These are phyloP conservation scores for Iris macrosiphon DNA, from an alignment of 106 monocot genomes.

Conservation along the genomic window DNA sequence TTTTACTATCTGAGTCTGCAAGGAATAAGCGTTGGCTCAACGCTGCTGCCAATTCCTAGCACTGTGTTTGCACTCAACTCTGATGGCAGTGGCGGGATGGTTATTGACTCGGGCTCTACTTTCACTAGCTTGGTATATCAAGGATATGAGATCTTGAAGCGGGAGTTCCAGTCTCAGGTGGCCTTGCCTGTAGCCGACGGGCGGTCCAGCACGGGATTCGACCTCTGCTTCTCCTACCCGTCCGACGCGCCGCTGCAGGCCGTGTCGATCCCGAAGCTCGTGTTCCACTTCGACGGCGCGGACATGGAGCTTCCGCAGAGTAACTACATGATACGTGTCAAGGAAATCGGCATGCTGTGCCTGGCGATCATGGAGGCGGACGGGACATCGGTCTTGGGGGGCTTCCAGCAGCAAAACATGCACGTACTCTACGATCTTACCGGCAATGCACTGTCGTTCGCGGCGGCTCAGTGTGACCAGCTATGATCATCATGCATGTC, in stretches of 20 bases:
- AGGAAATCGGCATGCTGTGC: slow-evolving; percentile 28
- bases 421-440: slow-evolving; percentile 55
- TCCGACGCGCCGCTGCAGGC: no score
- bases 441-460: slow-evolving; percentile 35
- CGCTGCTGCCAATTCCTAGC: slow-evolving; percentile 5
- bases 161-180: no score
- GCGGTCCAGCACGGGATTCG: no score
- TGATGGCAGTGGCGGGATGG: no score
- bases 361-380: slow-evolving; percentile 27
- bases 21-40: slow-evolving; percentile 32
- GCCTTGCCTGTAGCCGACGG: no score
- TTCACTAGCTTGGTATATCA: no score
- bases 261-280: slow-evolving; percentile 43
- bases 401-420: slow-evolving; percentile 70
- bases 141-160: no score
- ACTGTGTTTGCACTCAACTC: slow-evolving; percentile 14
- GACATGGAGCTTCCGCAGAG: slow-evolving; percentile 44
- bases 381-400: slow-evolving; percentile 46
- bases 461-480: slow-evolving; percentile 30
- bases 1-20: slow-evolving; percentile 37
- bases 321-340: slow-evolving; percentile 47
- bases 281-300: slow-evolving; percentile 47
- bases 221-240: no score
- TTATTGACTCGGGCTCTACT: no score
- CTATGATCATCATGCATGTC: slow-evolving; percentile 14